phyloP scores from a whole-genome alignment of 73 alveolate genomes.

The Symbiodinium pilosum region DNA sequence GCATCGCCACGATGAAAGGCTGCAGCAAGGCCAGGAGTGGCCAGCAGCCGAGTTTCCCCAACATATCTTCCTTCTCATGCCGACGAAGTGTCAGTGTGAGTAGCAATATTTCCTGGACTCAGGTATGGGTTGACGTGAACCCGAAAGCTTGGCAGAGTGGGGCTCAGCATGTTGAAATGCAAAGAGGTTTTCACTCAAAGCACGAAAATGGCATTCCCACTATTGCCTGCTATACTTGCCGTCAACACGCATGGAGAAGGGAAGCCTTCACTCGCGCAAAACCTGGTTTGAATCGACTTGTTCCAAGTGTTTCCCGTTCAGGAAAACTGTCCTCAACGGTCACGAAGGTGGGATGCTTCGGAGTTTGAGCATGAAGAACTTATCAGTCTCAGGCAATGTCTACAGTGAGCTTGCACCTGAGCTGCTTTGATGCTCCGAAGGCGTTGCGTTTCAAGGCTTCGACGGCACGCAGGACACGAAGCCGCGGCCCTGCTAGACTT shows the following conservation, averaged over 20 bases:
- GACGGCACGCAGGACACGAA: not conserved
- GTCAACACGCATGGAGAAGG: too few relatives aligned
- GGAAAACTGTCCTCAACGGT: not conserved
- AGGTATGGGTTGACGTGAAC: constrained; percentile 13
- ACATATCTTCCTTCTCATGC: not conserved
- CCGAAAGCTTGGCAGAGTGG: constrained; percentile 18
- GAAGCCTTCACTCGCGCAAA: too few relatives aligned
- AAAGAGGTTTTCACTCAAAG: too few relatives aligned
- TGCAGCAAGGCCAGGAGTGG: constrained; percentile 3
- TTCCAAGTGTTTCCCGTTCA: not conserved
- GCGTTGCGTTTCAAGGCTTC: not conserved
- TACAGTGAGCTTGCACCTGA: too few relatives aligned
- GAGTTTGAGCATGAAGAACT: too few relatives aligned
- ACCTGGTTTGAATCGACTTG: too few relatives aligned
- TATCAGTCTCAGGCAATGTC: too few relatives aligned
- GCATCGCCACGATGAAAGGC: too few relatives aligned
- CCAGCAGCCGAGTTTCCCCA: not conserved
- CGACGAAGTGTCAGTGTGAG: too few relatives aligned
- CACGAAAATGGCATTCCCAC: too few relatives aligned
- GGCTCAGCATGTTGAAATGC: not conserved
- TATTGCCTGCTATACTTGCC: too few relatives aligned
- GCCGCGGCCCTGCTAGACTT: not conserved
- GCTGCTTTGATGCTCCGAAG: not conserved
- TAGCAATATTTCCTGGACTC: not conserved
- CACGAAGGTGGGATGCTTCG: not conserved